A percentile compares a stretch with the other conserved stretches of the same genome.
These are phyloP conservation scores for Aspergillus ibericus DNA, from an alignment of 2,329 filamentous ascomycete genomes.

Conservation along the genomic window DNA sequence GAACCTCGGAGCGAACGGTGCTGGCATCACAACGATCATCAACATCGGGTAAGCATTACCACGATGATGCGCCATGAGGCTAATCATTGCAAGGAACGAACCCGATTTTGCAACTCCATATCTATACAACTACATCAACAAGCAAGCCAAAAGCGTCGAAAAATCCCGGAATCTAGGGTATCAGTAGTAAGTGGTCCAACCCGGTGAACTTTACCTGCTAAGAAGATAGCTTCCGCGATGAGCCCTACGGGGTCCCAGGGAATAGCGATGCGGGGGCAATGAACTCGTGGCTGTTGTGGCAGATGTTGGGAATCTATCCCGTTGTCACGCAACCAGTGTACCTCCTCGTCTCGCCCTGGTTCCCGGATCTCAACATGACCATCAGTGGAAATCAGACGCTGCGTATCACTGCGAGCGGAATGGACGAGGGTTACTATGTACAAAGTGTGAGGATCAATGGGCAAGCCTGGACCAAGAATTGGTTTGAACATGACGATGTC, in stretches of 20 bases:
- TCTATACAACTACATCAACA: constrained; percentile 67
- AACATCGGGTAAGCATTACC: constrained; percentile 42
- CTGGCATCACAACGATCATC: constrained; percentile 55
- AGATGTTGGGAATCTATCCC: constrained; percentile 52
- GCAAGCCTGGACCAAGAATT: constrained; percentile 53
- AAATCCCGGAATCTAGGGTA: constrained; percentile 60
- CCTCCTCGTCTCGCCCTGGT: constrained; percentile 49
- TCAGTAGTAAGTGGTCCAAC: constrained; percentile 40
- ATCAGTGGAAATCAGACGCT: constrained; percentile 37
- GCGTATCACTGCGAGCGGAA: constrained; percentile 48
- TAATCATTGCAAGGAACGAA: constrained; percentile 55
- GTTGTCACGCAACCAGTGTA: constrained; percentile 51
- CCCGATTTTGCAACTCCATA: constrained; percentile 67
- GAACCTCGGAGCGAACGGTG: constrained; percentile 32
- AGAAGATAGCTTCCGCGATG: constrained; percentile 51
- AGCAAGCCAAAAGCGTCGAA: constrained; percentile 63
- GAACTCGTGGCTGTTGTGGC: constrained; percentile 54
- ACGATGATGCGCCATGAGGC: background rate
- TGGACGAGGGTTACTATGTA: constrained; percentile 52
- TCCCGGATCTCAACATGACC: constrained; percentile 38
- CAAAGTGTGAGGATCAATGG: constrained; percentile 57
- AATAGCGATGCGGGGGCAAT: constrained; percentile 65
- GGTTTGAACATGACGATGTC: constrained; percentile 55
- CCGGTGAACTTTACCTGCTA: background rate
- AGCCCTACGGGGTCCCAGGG: constrained; percentile 60